Evolutionary conservation across 176 grass and related monocot species (phyloP), one percentile per base, ranked within the genome.

Genomic region (Juncus inflexus): DNA sequence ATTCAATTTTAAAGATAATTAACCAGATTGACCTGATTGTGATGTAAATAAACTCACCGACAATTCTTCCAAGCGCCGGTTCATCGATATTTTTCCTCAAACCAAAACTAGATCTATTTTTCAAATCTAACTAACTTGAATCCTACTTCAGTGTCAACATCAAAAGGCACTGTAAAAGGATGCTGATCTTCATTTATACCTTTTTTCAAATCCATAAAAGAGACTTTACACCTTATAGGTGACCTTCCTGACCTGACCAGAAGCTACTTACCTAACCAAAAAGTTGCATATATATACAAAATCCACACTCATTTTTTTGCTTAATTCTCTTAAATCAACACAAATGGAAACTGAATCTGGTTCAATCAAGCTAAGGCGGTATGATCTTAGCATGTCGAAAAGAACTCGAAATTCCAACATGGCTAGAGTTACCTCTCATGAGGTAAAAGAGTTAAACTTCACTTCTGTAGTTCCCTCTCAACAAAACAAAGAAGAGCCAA

Each of bases 361-460:
- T 74, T 50, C 79, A 63, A 69, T 52, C 35, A 89, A 83, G 61
- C 87, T 61, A 49, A 73, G 86, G 12, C 90, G 83, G 13, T 95
- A 86, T 12, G 73, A 95, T 64, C 83, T 63, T 52, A 86, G 76
- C 70, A 95, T 95, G 90, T 95, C 90, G 7, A 86, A 86, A 70
- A 63, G 90, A 72, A 95, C 90, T 19, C 80, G 90, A 56, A 88
- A 61, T 42, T 64, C 90, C 3, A 72, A 70, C 50, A 77, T 76
- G 43, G 13, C 80, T 40, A 42, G 37, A 3, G 5, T 82, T 62
- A 52, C 60, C 49, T 74, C 54, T 62, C 59, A 54, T 11, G 76
- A 67, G 36, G 76, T 76, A 57, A 56, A 56, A 39, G 58, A 76
- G 40, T 60, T 86, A 7, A 62, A 50, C 15, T 68, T 76, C 6